phyloP scores from a whole-genome alignment of 2,329 filamentous ascomycete species.

The Cladosporium cucumerinum region DNA sequence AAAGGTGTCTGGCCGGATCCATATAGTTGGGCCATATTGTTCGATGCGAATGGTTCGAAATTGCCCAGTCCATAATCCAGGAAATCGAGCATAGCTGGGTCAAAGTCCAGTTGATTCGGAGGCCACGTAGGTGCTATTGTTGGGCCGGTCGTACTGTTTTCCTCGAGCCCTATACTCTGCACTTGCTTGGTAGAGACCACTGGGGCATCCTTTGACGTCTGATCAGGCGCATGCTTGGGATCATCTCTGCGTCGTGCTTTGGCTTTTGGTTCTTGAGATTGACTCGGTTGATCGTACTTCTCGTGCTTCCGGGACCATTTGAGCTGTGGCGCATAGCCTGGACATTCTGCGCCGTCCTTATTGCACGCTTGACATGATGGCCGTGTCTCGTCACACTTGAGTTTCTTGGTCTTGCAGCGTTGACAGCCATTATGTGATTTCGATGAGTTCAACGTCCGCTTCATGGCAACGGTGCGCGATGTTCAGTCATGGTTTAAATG shows the following conservation, averaged over 20 bases:
- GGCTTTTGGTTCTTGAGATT: not conserved
- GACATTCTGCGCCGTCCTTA: conserved; percentile 43
- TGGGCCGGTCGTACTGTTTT: not conserved
- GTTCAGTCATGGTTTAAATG: not conserved
- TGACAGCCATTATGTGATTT: conserved; percentile 30
- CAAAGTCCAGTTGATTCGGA: conserved; percentile 2
- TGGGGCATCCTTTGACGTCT: not conserved
- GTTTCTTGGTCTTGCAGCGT: conserved; percentile 14
- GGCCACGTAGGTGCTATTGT: not conserved
- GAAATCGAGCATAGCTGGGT: conserved; percentile 11
- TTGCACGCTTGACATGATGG: conserved; percentile 44
- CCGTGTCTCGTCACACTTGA: conserved; percentile 45
- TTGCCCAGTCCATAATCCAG: conserved; percentile 4
- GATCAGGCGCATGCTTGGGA: conserved; percentile 10
- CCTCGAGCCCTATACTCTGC: not conserved
- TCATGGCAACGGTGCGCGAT: not conserved
- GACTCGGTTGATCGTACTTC: conserved; percentile 37
- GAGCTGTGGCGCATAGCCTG: conserved; percentile 46
- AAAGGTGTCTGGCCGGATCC: not conserved
- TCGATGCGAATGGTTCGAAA: not conserved
- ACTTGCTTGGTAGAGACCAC: not conserved
- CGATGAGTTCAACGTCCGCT: conserved; percentile 29
- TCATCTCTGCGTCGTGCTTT: conserved; percentile 9
- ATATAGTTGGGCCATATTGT: conserved; percentile 8
- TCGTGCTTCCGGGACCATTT: conserved; percentile 51